A percentile compares a stretch with the other conserved stretches of the same genome.
Conservation (phyloP, 495 filamentous ascomycete species). For the Penicillium robsamsonii region DNA sequence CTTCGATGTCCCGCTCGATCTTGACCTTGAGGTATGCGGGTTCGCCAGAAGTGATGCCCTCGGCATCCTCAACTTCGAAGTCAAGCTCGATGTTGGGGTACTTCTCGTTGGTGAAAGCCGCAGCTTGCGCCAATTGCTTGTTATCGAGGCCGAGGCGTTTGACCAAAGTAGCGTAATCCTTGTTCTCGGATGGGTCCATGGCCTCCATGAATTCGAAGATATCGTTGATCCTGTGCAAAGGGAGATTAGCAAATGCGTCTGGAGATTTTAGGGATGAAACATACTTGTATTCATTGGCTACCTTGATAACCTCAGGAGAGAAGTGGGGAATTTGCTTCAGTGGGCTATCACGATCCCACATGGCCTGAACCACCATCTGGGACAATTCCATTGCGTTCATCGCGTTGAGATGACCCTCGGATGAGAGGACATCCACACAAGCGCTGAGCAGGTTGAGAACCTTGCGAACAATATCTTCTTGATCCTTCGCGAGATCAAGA, state of each 20-base stretch:
- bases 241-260: slow-evolving; percentile 35
- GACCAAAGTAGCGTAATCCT: slow-evolving; percentile 70
- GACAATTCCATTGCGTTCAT: slow-evolving; percentile 99
- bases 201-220: slow-evolving; percentile 98
- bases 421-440: slow-evolving; percentile 91
- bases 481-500: slow-evolving; percentile 95
- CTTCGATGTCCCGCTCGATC: slow-evolving; percentile 81
- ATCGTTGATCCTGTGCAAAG: slow-evolving; percentile 64
- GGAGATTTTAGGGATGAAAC: slow-evolving; percentile 26
- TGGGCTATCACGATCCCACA: slow-evolving; percentile 98
- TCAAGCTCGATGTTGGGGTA: slow-evolving; percentile 92
- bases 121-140: slow-evolving; percentile 81
- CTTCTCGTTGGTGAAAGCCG: slow-evolving; percentile 92
- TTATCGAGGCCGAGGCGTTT: slow-evolving; percentile 76
- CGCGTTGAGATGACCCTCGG: slow-evolving; percentile 92
- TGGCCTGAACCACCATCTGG: slow-evolving; percentile 97
- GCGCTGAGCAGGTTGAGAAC: slow-evolving; percentile 86
- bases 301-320: slow-evolving; percentile 75
- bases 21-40: slow-evolving; percentile 82
- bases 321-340: slow-evolving; percentile 98
- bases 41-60: slow-evolving; percentile 72
- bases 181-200: slow-evolving; percentile 91
- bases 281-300: slow-evolving; percentile 75
- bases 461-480: slow-evolving; percentile 82
- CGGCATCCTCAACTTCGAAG: slow-evolving; percentile 79